Conservation (phyloP, 2,329 filamentous ascomycete genomes). For the Pseudogymnoascus pannorum region DNA sequence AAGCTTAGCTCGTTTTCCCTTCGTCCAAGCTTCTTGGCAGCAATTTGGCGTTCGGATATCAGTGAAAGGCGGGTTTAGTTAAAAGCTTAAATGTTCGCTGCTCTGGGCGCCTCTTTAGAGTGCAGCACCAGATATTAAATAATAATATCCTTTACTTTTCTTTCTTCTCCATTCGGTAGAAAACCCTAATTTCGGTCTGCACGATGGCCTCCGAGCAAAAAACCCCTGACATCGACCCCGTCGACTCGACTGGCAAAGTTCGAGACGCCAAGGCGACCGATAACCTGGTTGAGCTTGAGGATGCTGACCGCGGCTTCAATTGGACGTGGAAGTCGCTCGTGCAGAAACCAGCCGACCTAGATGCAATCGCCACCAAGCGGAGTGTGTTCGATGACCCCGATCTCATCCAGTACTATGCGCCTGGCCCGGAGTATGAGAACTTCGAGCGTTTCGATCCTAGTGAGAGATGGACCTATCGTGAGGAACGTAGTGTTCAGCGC, state of each 20-base stretch:
- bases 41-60: neutral
- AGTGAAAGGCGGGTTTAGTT: neutral
- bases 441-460: conserved; percentile 28
- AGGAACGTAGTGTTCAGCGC: conserved; percentile 28
- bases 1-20: neutral
- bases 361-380: conserved; percentile 22
- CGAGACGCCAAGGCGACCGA: neutral
- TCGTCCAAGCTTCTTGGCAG: neutral
- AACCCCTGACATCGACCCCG: neutral
- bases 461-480: conserved; percentile 32
- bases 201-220: neutral
- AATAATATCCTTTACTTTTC: neutral
- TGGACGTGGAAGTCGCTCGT: conserved; percentile 7
- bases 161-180: neutral
- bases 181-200: neutral
- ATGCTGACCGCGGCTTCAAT: conserved; percentile 1
- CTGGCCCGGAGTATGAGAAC: conserved; percentile 31
- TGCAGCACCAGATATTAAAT: neutral
- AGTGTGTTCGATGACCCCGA: conserved; percentile 24
- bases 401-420: conserved; percentile 11
- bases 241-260: neutral
- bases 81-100: neutral
- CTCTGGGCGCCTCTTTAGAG: neutral
- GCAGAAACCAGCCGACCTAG: conserved; percentile 14
- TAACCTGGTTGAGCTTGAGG: conserved; percentile 10